phyloP scores from a whole-genome alignment of 2,329 filamentous ascomycete genomes.

The Lecanosticta acicola region DNA sequence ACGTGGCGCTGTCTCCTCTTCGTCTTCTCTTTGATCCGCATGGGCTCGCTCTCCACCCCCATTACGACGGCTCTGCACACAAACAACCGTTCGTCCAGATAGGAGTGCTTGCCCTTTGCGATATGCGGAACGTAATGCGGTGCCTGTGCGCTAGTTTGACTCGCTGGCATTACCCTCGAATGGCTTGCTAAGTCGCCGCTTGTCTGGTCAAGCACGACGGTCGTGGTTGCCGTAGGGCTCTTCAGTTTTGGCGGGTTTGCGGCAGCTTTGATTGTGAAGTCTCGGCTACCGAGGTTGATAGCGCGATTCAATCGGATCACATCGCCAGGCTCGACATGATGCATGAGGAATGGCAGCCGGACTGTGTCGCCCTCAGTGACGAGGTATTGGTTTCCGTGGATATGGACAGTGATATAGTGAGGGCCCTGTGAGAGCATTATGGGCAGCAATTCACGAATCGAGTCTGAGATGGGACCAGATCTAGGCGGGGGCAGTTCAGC shows the following conservation, averaged over 20 bases:
- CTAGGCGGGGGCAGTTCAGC: conserved; percentile 6
- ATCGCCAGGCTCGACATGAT: conserved; percentile 62
- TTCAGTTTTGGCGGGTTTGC: conserved; percentile 43
- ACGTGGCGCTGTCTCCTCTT: conserved; percentile 61
- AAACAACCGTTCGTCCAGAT: conserved; percentile 76
- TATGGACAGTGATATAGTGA: conserved; percentile 74
- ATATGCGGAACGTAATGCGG: conserved; percentile 38
- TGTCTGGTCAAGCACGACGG: conserved; percentile 23
- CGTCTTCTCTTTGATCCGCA: conserved; percentile 52
- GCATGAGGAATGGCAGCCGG: conserved; percentile 48
- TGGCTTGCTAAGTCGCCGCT: conserved; percentile 22
- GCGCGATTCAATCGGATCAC: conserved; percentile 83
- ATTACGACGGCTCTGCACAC: conserved; percentile 80
- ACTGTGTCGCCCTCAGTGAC: conserved; percentile 55
- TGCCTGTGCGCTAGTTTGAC: conserved; percentile 24
- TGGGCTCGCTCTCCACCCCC: conserved; percentile 68
- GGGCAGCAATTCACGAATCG: conserved; percentile 60
- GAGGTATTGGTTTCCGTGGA: conserved; percentile 75
- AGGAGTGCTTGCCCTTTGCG: conserved; percentile 39
- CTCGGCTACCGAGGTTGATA: conserved; percentile 72
- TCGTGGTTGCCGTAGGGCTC: conserved; percentile 23
- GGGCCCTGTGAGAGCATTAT: conserved; percentile 65
- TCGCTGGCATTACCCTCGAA: conserved; percentile 26
- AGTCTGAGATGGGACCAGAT: conserved; percentile 45
- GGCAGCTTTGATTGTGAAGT: conserved; percentile 78